A percentile compares a stretch with the other conserved stretches of the same genome.
These are phyloP conservation scores for Pyrenula massariospora DNA, from an alignment of 495 filamentous ascomycete genomes.

Conservation along the genomic window DNA sequence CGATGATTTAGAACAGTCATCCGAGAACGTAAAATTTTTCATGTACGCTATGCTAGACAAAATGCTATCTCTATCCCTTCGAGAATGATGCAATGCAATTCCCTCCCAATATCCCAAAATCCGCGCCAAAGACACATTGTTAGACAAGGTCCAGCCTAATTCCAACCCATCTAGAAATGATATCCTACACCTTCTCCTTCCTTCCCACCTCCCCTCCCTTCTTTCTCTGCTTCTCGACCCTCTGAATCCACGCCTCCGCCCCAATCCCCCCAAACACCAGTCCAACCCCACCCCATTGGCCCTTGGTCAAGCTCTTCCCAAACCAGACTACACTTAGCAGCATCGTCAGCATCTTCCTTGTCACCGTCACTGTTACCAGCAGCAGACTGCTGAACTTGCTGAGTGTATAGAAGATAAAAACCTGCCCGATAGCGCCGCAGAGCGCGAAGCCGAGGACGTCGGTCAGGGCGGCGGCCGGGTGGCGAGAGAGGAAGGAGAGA, in stretches of 20 bases:
- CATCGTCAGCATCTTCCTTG: conserved; percentile 98
- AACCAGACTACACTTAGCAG: conserved; percentile 90
- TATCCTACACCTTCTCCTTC: conserved; percentile 17
- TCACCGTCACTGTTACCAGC: conserved; percentile 93
- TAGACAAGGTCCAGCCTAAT: no score
- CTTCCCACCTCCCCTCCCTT: conserved; percentile 42
- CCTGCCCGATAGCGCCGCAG: conserved; percentile 89
- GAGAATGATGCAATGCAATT: no score
- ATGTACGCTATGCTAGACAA: no score
- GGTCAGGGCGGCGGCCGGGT: conserved; percentile 55
- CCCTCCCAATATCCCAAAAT: no score
- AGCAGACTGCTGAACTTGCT: conserved; percentile 82
- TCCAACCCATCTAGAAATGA: no score
- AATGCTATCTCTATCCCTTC: no score
- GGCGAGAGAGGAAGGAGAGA: conserved; percentile 61
- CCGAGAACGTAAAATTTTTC: no score
- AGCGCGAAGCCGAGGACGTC: conserved; percentile 83
- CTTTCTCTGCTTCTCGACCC: conserved; percentile 75
- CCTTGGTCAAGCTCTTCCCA: conserved; percentile 69
- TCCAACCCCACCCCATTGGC: conserved; percentile 86
- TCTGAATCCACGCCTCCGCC: conserved; percentile 71
- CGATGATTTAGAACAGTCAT: no score
- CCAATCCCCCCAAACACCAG: conserved; percentile 94
- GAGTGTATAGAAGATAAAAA: conserved; percentile 97
- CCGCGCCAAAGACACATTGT: no score